Evolutionary conservation across 345 rosid genomes (phyloP).

Genomic region (Salix viminalis): DNA sequence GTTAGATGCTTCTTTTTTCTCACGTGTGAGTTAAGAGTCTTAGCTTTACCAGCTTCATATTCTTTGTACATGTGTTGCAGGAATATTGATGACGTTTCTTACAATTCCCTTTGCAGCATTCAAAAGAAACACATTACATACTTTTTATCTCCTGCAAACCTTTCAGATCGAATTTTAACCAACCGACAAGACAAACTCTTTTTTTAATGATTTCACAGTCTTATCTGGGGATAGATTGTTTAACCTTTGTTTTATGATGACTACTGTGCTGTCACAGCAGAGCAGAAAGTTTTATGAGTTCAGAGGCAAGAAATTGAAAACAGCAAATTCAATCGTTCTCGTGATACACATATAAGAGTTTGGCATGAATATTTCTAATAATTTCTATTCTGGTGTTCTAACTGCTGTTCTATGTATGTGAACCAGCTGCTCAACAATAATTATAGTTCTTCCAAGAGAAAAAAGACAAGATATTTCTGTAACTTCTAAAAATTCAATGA

Average conservation of each 20-base stretch:
- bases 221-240: background rate
- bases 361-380: background rate
- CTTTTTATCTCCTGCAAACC: background rate
- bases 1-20: constrained; percentile 2
- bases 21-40: constrained; percentile 5
- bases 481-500: constrained; percentile 40
- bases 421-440: constrained; percentile 4
- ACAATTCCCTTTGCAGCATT: background rate
- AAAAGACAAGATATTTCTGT: constrained; percentile 17
- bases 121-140: background rate
- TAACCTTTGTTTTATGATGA: background rate
- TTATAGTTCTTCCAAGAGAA: constrained; percentile 9
- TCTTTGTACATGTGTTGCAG: constrained; percentile 4
- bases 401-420: background rate
- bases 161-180: background rate
- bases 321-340: background rate
- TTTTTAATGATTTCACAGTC: background rate
- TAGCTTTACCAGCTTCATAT: background rate
- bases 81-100: background rate
- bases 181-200: background rate
- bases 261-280: background rate
- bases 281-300: background rate
- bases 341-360: background rate
- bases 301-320: background rate
- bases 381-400: background rate